Percentiles rank a stretch among this genome's conserved stretches.
Conservation (phyloP, 192 early-diverging fungal species). For the Backusella morwellensis region DNA sequence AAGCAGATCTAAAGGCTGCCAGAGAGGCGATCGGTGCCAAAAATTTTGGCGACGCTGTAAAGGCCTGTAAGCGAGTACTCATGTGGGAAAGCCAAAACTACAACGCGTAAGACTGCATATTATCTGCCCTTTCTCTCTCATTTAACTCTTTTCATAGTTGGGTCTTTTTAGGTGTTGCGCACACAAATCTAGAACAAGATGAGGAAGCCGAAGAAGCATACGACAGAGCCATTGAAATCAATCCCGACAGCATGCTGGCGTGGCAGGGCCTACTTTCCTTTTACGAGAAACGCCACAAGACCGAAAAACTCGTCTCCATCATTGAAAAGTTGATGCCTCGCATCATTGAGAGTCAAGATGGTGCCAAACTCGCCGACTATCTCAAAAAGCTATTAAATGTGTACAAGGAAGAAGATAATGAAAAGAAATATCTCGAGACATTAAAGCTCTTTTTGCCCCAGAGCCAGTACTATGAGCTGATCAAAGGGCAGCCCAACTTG, state of each 20-base stretch:
- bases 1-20: conserved; percentile 45
- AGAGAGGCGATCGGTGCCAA: conserved; percentile 46
- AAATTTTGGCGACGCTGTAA: conserved; percentile 51
- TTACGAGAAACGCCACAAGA: conserved; percentile 54
- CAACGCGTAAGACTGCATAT: conserved; percentile 42
- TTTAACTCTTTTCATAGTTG: conserved; percentile 30
- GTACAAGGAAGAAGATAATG: conserved; percentile 40
- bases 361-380: conserved; percentile 42
- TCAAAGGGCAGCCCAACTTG: conserved; percentile 28
- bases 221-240: conserved; percentile 54
- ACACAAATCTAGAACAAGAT: conserved; percentile 57
- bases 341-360: conserved; percentile 35
- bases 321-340: conserved; percentile 38
- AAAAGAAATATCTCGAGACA: conserved; percentile 32
- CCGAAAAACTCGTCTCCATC: conserved; percentile 28
- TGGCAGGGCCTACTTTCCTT: conserved; percentile 60
- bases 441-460: conserved; percentile 43
- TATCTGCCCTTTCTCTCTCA: background rate
- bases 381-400: conserved; percentile 55
- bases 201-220: conserved; percentile 59
- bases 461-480: conserved; percentile 41
- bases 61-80: conserved; percentile 45
- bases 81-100: conserved; percentile 51
- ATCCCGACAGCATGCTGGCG: conserved; percentile 55
- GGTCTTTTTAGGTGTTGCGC: conserved; percentile 67